phyloP scores from a whole-genome alignment of 305 asterid genomes.

The Ajuga reptans region DNA sequence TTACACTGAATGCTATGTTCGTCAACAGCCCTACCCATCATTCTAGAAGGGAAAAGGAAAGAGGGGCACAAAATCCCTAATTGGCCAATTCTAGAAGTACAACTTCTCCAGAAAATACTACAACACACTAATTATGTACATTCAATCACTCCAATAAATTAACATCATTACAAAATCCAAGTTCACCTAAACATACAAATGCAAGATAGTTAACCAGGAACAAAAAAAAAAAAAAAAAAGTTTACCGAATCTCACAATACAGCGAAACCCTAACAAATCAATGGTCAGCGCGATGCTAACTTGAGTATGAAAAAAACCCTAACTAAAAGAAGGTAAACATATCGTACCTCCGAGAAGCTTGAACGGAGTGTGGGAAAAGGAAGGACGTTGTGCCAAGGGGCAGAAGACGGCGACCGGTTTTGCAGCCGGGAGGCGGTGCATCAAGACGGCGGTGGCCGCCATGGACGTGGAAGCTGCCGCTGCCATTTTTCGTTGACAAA shows the following conservation, averaged over 20 bases:
- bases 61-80: too few species aligned
- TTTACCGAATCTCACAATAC: too few species aligned
- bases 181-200: too few species aligned
- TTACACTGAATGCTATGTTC: too few species aligned
- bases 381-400: conserved; percentile 50
- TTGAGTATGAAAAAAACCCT: not conserved
- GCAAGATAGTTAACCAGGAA: too few species aligned
- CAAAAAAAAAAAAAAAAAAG: too few species aligned
- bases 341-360: conserved; percentile 48
- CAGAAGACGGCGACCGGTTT: conserved; percentile 34
- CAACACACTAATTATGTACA: conserved; percentile 3
- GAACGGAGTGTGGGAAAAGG: conserved; percentile 38
- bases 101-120: not conserved
- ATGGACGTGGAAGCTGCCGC: conserved; percentile 77
- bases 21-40: too few species aligned
- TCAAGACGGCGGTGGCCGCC: conserved; percentile 77
- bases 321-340: conserved; percentile 4
- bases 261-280: too few species aligned
- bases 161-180: not conserved
- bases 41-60: not conserved
- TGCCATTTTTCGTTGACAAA: conserved; percentile 43
- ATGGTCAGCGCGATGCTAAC: too few species aligned
- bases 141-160: not conserved
- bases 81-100: not conserved
- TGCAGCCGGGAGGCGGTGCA: conserved; percentile 45